Conservation (phyloP, 2,329 filamentous ascomycete genomes). For the Dothistroma septosporum region DNA sequence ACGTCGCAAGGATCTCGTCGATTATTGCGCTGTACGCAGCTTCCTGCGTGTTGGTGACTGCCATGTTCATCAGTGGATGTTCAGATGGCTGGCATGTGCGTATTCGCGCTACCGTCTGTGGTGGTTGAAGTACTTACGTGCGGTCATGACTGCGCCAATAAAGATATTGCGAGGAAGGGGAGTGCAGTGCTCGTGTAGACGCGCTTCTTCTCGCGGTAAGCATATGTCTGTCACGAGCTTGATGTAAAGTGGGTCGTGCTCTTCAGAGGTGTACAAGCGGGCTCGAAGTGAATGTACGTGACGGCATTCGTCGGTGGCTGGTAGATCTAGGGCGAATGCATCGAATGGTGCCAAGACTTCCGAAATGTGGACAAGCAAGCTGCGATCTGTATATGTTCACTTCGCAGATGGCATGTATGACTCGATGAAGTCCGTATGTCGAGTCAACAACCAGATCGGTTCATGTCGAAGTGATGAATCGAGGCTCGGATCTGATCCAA, state of each 20-base stretch:
- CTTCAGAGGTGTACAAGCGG: background rate
- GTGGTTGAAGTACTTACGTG: background rate
- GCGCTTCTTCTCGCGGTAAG: background rate
- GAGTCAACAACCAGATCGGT: background rate
- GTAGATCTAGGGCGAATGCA: background rate
- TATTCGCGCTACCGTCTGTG: background rate
- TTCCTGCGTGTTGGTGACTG: slow-evolving; percentile 30
- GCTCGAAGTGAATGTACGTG: background rate
- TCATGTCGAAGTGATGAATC: background rate
- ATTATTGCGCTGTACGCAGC: slow-evolving; percentile 54
- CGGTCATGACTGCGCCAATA: background rate
- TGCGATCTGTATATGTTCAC: background rate
- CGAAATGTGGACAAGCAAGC: background rate
- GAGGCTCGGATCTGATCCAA: background rate
- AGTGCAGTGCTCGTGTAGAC: background rate
- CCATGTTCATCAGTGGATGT: background rate
- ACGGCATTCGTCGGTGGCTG: slow-evolving; percentile 1
- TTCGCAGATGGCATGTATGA: background rate
- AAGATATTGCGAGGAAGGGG: background rate
- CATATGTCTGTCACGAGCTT: background rate
- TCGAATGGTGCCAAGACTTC: background rate
- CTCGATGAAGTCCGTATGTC: background rate
- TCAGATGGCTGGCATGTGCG: background rate
- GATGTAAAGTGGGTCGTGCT: background rate
- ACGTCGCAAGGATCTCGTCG: slow-evolving; percentile 57